Percentiles rank a stretch among this genome's conserved stretches.
Evolutionary conservation across 2,329 filamentous ascomycete genomes (phyloP).

Genomic region (Alternaria solani): DNA sequence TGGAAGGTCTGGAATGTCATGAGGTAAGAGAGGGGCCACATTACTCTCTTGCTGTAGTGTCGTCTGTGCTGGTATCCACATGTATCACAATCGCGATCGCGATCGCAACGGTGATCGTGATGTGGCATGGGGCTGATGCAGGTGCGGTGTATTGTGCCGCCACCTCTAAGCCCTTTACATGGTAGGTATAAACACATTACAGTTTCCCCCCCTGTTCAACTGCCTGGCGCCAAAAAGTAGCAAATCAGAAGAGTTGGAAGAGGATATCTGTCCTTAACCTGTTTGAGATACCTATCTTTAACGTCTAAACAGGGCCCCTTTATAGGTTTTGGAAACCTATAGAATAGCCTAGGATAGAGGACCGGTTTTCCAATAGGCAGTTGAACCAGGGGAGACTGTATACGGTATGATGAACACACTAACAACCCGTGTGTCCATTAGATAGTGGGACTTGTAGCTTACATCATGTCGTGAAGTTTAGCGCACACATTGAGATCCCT

Average conservation of each 20-base stretch:
- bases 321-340: too few relatives aligned
- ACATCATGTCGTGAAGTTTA: background rate
- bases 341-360: too few relatives aligned
- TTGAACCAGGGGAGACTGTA: background rate
- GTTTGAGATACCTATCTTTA: too few relatives aligned
- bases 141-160: background rate
- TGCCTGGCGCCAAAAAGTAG: too few relatives aligned
- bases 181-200: background rate
- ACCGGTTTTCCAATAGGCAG: too few relatives aligned
- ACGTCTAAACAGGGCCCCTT: too few relatives aligned
- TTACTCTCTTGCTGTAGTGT: background rate
- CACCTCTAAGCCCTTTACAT: background rate
- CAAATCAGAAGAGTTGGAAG: too few relatives aligned
- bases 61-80: background rate
- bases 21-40: background rate
- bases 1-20: background rate
- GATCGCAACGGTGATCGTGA: background rate
- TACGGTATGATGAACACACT: background rate
- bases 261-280: too few relatives aligned
- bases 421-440: background rate
- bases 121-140: background rate
- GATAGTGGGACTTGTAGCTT: background rate
- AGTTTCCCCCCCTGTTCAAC: too few relatives aligned
- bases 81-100: background rate
- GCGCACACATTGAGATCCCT: background rate